Percentiles rank a stretch among this genome's conserved stretches.
phyloP scores from a whole-genome alignment of 192 early-diverging fungal species.

The Endogone sp. region DNA sequence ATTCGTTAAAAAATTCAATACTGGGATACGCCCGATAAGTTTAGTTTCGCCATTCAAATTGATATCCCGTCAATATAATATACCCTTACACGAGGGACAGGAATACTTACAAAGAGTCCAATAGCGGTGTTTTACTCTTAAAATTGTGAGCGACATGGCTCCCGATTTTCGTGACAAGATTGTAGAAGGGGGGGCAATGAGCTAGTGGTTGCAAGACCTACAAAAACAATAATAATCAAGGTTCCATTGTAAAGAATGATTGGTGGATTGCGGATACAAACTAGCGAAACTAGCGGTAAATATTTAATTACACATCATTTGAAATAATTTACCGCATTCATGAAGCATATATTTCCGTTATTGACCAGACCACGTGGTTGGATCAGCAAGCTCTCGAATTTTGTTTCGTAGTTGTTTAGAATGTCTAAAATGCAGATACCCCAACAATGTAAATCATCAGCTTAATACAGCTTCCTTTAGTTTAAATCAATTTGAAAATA shows the following conservation, averaged over 20 bases:
- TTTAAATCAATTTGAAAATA: background rate
- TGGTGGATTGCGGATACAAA: no score
- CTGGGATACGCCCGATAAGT: no score
- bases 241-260: background rate
- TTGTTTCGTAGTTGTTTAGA: slow-evolving; percentile 39
- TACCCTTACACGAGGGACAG: no score
- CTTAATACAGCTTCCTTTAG: background rate
- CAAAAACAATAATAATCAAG: slow-evolving; percentile 1
- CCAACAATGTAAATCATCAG: background rate
- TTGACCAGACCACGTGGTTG: slow-evolving; percentile 93
- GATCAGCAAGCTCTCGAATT: slow-evolving; percentile 35
- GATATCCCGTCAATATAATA: background rate
- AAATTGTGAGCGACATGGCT: slow-evolving; percentile 65
- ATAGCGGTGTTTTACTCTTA: slow-evolving; percentile 72
- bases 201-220: slow-evolving; percentile 86
- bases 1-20: slow-evolving; percentile 39
- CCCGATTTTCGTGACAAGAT: slow-evolving; percentile 67
- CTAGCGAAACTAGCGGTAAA: no score
- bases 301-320: no score
- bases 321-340: slow-evolving; percentile 89
- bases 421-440: slow-evolving; percentile 22
- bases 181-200: slow-evolving; percentile 91
- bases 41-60: no score
- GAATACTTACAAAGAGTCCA: slow-evolving; percentile 76
- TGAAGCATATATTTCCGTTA: slow-evolving; percentile 97